Base-by-base conservation (phyloP, 169 alveolate species). In the Plasmodium gonderi region DNA sequence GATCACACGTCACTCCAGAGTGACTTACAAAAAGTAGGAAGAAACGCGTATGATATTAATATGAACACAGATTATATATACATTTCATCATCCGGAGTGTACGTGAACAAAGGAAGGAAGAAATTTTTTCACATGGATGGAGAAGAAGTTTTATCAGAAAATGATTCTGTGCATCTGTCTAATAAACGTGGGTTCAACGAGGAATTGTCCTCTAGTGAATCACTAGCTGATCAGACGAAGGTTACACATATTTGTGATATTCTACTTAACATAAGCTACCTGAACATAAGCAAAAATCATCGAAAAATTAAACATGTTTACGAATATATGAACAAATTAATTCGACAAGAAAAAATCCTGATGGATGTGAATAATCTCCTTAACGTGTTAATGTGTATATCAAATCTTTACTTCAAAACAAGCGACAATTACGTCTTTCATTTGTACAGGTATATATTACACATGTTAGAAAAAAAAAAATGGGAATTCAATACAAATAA, bases 391-490 rank as follows among this genome's bases (percentile, higher is more conserved):
- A 76, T 87, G 74, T 49, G 33, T 45, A n/a, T 87, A 9, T 87
- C 93, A 3, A 87, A 87, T 75, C 20, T 87, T 8, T 87, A 87
- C 45, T 42, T 60, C 12, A 54, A 78, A 51, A 87, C 93, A 3
- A 60, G 45, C 51, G 93, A 87, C 67, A 87, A 87, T 36, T 87
- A 87, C 20, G 79, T 87, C 26, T 87, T 87, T 44, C 89, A 87
- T 54, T 51, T 11, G 17, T 87, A 75, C 79, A 87, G 44, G 31
- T 65, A 74, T 40, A 54, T 87, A 20, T 12, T 87, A 11, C 68
- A 54, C 2, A 8, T 75, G 45, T 45, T 87, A 47, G 74, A 87
- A 23, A 83, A 14, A 6, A 17, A 72, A 4, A 83, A 83, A 29
- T 12, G 2, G 14, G 38, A 74, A 74, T 49, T 87, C 23, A 75